A percentile compares a stretch with the other conserved stretches of the same genome.
Conservation (phyloP, 805 yeast genomes). For the Ogataea zsoltii region DNA sequence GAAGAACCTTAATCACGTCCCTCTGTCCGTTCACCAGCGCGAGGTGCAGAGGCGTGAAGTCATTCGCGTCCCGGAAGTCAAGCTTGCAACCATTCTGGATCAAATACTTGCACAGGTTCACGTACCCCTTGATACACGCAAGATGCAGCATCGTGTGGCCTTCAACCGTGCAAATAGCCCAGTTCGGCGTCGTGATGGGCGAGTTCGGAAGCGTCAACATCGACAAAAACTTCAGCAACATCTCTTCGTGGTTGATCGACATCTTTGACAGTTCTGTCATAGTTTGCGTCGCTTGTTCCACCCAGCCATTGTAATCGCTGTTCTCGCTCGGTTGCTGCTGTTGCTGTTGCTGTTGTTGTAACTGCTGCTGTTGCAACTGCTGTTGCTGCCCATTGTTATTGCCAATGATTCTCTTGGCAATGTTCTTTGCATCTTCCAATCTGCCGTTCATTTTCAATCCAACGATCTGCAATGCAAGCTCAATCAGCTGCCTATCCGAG, state of each 20-base stretch:
- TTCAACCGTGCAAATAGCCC: constrained; percentile 77
- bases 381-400: constrained; percentile 40
- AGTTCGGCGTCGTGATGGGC: constrained; percentile 60
- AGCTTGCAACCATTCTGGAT: constrained; percentile 64
- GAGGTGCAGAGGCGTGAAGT: constrained; percentile 84
- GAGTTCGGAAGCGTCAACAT: constrained; percentile 68
- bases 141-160: constrained; percentile 90
- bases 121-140: constrained; percentile 75
- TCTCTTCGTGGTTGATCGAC: constrained; percentile 48
- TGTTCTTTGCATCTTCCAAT: constrained; percentile 90
- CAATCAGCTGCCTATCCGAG: constrained; percentile 91
- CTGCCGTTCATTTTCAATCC: constrained; percentile 97
- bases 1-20: constrained; percentile 58
- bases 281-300: constrained; percentile 51
- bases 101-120: constrained; percentile 59
- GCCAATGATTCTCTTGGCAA: constrained; percentile 89
- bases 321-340: constrained; percentile 10
- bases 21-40: constrained; percentile 78
- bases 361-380: constrained; percentile 20
- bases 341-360: constrained; percentile 21
- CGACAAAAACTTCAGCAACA: constrained; percentile 49
- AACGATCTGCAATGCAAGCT: constrained; percentile 92
- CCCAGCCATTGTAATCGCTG: constrained; percentile 45
- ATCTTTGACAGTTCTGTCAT: constrained; percentile 48
- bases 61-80: constrained; percentile 75